Evolutionary conservation across 495 filamentous ascomycete species (phyloP).

Genomic region (Hypoxylon fuscum): DNA sequence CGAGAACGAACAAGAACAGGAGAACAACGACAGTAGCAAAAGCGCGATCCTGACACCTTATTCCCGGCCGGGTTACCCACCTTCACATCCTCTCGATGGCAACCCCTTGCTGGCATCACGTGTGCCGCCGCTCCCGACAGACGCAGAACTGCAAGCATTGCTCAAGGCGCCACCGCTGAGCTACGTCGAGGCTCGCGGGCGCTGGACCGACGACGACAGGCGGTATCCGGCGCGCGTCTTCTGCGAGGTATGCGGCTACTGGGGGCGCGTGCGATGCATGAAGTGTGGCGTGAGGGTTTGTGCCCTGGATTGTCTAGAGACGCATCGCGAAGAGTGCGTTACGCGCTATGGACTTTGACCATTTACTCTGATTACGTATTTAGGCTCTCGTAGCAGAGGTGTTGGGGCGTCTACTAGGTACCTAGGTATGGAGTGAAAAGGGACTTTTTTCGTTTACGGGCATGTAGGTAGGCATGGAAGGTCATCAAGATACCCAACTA

Average conservation of each 20-base stretch:
- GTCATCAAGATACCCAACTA: constrained; percentile 38
- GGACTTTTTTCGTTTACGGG: no score
- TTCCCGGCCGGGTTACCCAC: constrained; percentile 35
- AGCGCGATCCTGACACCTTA: constrained; percentile 43
- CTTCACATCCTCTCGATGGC: constrained; percentile 59
- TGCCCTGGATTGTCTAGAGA: constrained; percentile 80
- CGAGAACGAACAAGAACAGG: background rate
- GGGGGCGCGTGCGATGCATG: constrained; percentile 85
- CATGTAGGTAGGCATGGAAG: constrained; percentile 9
- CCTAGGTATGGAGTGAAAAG: no score
- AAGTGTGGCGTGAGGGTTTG: constrained; percentile 84
- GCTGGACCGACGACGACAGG: constrained; percentile 54
- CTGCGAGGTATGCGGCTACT: constrained; percentile 92
- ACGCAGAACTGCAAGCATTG: constrained; percentile 72
- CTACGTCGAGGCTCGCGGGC: constrained; percentile 80
- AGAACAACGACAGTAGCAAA: constrained; percentile 34
- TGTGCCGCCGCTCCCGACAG: constrained; percentile 70
- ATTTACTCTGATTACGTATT: no score
- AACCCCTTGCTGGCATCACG: constrained; percentile 70
- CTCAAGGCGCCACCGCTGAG: constrained; percentile 75
- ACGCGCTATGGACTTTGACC: constrained; percentile 73
- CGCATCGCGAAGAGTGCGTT: constrained; percentile 77
- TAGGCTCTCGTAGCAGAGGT: no score
- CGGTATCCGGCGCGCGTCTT: constrained; percentile 72
- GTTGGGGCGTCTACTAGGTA: constrained; percentile 5